These are phyloP conservation scores for Ottelia alismoides DNA, from an alignment of 106 monocot species.

Conservation along the genomic window DNA sequence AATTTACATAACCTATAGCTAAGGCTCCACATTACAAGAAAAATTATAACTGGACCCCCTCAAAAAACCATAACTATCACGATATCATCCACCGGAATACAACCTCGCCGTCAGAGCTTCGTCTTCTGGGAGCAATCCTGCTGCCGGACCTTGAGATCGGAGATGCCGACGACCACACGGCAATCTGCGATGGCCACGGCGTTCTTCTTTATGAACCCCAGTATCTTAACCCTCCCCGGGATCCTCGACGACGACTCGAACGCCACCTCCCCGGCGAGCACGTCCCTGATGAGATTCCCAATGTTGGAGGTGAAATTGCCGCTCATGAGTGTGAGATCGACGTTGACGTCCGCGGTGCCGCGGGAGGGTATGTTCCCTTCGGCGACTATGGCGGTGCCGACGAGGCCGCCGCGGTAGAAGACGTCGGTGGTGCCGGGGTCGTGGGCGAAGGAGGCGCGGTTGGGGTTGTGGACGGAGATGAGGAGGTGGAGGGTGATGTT, in stretches of 20 bases:
- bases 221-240: conserved; percentile 31
- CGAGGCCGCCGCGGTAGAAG: conserved; percentile 27
- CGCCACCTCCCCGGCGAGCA: conserved; percentile 16
- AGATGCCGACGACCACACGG: conserved; percentile 29
- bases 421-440: conserved; percentile 23
- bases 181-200: conserved; percentile 34
- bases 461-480: conserved; percentile 48
- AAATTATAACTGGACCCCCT: no score
- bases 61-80: no score
- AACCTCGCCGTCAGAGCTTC: conserved; percentile 25
- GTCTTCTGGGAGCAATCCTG: conserved; percentile 32
- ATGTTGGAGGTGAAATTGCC: conserved; percentile 16
- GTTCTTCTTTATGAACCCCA: conserved; percentile 44
- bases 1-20: no score
- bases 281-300: conserved; percentile 22
- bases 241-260: conserved; percentile 32
- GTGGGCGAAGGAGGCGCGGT: conserved; percentile 50
- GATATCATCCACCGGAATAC: no score
- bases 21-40: no score
- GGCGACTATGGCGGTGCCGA: conserved; percentile 42
- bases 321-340: conserved; percentile 27
- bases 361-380: conserved; percentile 35
- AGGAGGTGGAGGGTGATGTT: conserved; percentile 44
- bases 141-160: conserved; percentile 16
- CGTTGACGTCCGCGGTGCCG: conserved; percentile 17